Evolutionary conservation across 2,329 filamentous ascomycete species (phyloP), one percentile per base, ranked within the genome.

Genomic region (Orbilia javanica): DNA sequence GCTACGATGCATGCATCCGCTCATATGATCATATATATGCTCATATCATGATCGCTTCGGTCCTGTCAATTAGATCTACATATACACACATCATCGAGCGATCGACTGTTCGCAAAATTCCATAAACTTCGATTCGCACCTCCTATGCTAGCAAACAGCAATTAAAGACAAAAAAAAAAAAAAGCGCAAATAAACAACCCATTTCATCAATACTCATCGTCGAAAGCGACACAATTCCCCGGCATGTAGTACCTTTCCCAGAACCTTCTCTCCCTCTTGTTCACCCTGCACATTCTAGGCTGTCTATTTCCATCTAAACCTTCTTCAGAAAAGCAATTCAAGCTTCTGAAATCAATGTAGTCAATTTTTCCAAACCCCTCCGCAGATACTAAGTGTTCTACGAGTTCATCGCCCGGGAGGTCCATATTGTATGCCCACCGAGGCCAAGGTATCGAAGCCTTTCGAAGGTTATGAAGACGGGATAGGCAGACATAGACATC

Each of bases 311-410:
- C 55, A 42, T 60, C 55, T 20, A 60, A 15, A 2, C 55, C 55
- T 42, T 60, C 55, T n/a, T 60, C 55, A n/a, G 55, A 60, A 60
- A 60, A 60, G 10, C 31, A 42, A 42, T 60, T 60, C 34, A 60
- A 60, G n/a, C 55, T 60, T 4, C 55, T 39, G 10, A 60, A 60
- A 25, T 60, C 55, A 25, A 60, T 42, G 10, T 60, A 60, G 1
- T 60, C 55, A 27, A 60, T 34, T 27, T 60, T 60, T 10, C 55
- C 55, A 25, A 60, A 25, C 31, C 55, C 55, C 4, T 60, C 55
- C 4, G 34, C 55, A 1, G 18, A 20, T n/a, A 18, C 34, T 7
- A 60, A 10, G 11, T 60, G 55, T 10, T 60, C 31, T 8, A 34
- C 34, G 2, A 60, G 18, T 18, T 60, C 55, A 25, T 39, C 55